Base-by-base conservation (phyloP, 495 filamentous ascomycete species). In the Penicillium steckii region DNA sequence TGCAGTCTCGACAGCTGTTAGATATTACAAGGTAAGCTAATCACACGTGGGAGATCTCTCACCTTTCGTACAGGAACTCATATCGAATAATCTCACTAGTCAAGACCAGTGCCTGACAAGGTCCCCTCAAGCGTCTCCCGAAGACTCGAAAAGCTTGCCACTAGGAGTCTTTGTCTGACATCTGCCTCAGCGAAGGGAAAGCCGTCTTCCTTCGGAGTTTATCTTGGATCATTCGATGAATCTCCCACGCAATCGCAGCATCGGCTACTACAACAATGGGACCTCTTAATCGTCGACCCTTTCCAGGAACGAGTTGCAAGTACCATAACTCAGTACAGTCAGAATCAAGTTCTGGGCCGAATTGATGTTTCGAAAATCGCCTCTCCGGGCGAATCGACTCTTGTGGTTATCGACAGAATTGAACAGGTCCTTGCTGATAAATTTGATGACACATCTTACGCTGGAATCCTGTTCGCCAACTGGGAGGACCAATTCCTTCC, bases 401-500 rank as follows among this genome's bases (percentile, higher is more conserved):
- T 66, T 30, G 26, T 45, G 8, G 59, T 56, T 1, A 65, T 77
- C 18, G 63, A 72, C 13, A 69, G 65, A 24, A 64, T 77, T 38
- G 62, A 70, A 29, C 52, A 52, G 27, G 47, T 66, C 2, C 43
- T 78, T 18, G 50, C 60, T 30, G 61, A 47, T 3, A 52, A 56
- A 2, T 74, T 75, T 42, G 55, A 66, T 23, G 55, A 61, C 8
- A 63, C 71, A 6, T 24, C 53, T 2, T 75, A 80, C 43, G 72
- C 66, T 25, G 78, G 80, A 3, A 63, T 82, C 17, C 55, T 83
- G 9, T 50, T 84, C 24, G 74, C 75, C 13, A 76, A 77, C 23
- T 83, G 77, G 77, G 66, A 78, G 33, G 57, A 61, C 15, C 51
- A 58, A 12, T 57, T 75, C 25, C 49, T 63, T 13, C 56, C 63